Percentiles rank a stretch among this genome's conserved stretches.
These are phyloP conservation scores for Ceriops tagal DNA, from an alignment of 345 rosid species.

Conservation along the genomic window DNA sequence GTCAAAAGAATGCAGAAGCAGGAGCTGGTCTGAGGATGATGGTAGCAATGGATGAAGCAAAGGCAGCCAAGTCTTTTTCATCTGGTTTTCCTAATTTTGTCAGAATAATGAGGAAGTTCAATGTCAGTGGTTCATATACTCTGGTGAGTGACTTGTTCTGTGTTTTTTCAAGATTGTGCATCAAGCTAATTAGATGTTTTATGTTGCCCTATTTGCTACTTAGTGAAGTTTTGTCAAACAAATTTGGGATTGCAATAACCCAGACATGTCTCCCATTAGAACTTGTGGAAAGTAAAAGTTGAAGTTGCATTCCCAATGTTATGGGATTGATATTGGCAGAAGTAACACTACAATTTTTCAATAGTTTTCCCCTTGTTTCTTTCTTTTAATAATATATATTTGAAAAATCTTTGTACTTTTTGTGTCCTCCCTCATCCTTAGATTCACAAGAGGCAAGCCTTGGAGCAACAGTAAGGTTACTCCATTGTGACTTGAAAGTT, in stretches of 20 bases:
- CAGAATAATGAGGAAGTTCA: constrained; percentile 61
- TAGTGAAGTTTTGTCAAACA: background rate
- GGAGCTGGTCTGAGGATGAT: constrained; percentile 35
- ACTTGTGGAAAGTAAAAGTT: no score
- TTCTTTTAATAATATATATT: no score
- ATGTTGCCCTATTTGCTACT: background rate
- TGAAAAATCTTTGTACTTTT: no score
- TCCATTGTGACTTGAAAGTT: no score
- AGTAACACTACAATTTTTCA: no score
- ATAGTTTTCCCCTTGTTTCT: no score
- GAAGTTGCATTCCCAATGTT: no score
- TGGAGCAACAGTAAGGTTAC: no score
- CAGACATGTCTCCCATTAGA: background rate
- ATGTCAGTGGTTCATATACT: constrained; percentile 61
- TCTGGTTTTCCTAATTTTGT: constrained; percentile 54
- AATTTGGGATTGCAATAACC: background rate
- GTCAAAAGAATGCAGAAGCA: constrained; percentile 15
- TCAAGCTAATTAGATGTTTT: background rate
- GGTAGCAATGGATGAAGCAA: constrained; percentile 45
- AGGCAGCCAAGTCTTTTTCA: constrained; percentile 47
- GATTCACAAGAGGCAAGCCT: no score
- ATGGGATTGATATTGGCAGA: no score
- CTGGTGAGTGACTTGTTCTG: constrained; percentile 37
- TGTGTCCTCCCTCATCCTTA: no score
- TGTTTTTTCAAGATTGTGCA: background rate